Evolutionary conservation across 2,329 filamentous ascomycete genomes (phyloP), one percentile per base, ranked within the genome.

Genomic region (Cordyceps tenuipes): DNA sequence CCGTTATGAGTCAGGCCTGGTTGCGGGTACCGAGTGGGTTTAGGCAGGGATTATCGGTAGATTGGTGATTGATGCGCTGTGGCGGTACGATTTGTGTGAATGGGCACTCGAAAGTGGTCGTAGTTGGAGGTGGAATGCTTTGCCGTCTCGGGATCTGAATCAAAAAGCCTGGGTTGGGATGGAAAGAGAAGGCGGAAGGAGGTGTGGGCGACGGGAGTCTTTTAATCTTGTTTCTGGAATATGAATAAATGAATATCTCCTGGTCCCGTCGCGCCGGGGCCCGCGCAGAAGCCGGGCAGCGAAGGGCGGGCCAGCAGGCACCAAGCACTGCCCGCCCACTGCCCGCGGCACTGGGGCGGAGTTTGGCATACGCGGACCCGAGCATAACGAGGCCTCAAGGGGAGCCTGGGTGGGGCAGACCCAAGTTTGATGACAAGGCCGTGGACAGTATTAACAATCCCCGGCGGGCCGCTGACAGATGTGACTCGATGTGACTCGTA

Each of bases 361-460:
- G 63, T 72, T 71, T 71, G 68, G 47, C 63, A 62, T 64, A 65
- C 65, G 67, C 68, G 68, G 67, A 63, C 68, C 69, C 69, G 69
- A 69, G 66, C 63, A 67, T 50, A 57, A 57, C 46, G 55, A 57
- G 21, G 34, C 17, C 19, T 46, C 17, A 46, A 29, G 29, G 29
- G 29, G 8, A 46, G 21, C 23, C 12, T 8, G 19, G n/a, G 19
- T 41, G 41, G 41, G 26, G 5, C 31, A 17, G 51, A 13, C n/a
- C n/a, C 34, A 17, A 34, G 21, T 43, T 41, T 59, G 57, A 53
- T 52, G 49, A 52, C 57, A 53, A 53, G 47, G 43, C 55, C 57
- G 15, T 60, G 57, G 57, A 60, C 57, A 60, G 55, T 60, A 54
- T 60, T 60, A 54, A 44, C 50, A 60, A 60, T 60, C 57, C 57